Base-by-base conservation (phyloP, 805 yeast species). In the Starmera pachycereana region DNA sequence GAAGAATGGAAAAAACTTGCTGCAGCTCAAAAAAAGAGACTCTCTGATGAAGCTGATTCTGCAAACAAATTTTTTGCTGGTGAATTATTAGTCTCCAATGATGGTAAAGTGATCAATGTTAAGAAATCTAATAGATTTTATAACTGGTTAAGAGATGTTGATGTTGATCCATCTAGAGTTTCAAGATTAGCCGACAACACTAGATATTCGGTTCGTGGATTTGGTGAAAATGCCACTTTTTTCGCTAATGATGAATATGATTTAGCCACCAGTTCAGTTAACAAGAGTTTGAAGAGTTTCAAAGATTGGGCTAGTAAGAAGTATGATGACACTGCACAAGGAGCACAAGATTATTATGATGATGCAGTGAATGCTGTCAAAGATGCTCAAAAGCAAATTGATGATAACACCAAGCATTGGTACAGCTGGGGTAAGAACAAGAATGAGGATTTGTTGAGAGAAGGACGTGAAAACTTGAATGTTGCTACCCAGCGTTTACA, bases 151-250 rank as follows among this genome's bases (percentile, higher is more conserved):
- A 50, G 58, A 41, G 57, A 54, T 12, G 52, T 49, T 19, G 38
- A 38, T 28, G 40, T 55, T 37, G 42, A 51, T 6, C 51, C 51
- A 30, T 48, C 52, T 33, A 47, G 50, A 22, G 69, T 65, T 34
- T 53, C 44, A 13, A 53, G 53, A 10, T 42, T 68, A 22, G 68
- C 68, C 3, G 49, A 55, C 33, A 47, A 47, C 5, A 58, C 72
- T 1, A 57, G 58, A 22, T 53, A 52, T 25, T 58, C 69, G 0
- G 54, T 67, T 9, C 57, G 63, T 39, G 74, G 74, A 4, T 69
- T 72, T 71, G 73, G 74, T 14, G 68, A 65, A 37, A 51, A 57
- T 36, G 75, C 74, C 61, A 56, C 29, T 60, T 66, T 42, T 33
- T 19, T 19, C n/a, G 67, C 76, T 2, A 52, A 56, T 12, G 76